These are phyloP conservation scores for Coniophora puteana DNA, from an alignment of 1,284 basidiomycete genomes.

Conservation along the genomic window DNA sequence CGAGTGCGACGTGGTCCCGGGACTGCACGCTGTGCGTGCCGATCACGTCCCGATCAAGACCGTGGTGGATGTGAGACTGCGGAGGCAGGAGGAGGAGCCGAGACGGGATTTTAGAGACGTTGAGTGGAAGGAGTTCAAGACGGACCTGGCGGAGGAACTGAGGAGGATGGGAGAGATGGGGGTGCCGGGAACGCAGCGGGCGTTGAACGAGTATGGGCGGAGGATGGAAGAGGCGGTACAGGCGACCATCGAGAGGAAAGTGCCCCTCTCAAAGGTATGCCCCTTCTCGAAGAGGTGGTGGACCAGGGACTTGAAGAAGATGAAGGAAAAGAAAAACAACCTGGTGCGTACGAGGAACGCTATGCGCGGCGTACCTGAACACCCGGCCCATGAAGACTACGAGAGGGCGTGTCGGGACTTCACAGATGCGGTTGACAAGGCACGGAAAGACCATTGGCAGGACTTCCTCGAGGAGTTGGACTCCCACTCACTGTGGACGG, in stretches of 20 bases:
- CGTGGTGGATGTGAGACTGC: neutral
- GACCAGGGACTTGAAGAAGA: no score
- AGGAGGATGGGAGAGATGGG: no score
- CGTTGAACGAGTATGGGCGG: neutral
- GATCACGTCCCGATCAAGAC: conserved; percentile 13
- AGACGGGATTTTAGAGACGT: neutral
- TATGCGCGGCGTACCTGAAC: conserved; percentile 2
- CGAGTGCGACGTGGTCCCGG: conserved; percentile 8
- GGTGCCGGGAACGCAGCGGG: no score
- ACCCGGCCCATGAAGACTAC: conserved; percentile 23
- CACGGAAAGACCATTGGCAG: conserved; percentile 23
- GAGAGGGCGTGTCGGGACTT: no score
- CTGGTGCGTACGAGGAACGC: no score
- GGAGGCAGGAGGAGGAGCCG: neutral
- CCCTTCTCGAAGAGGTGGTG: neutral
- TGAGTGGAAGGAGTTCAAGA: neutral
- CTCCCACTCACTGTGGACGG: conserved; percentile 21
- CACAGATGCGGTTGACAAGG: conserved; percentile 19
- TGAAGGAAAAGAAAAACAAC: no score
- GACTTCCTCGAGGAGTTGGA: conserved; percentile 22
- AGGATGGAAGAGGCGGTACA: neutral
- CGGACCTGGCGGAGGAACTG: neutral
- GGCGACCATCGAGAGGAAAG: neutral
- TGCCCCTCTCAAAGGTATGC: neutral
- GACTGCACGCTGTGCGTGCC: conserved; percentile 4